These are phyloP conservation scores for Diphasiastrum complanatum DNA, from an alignment of 83 land plant species.

Conservation along the genomic window DNA sequence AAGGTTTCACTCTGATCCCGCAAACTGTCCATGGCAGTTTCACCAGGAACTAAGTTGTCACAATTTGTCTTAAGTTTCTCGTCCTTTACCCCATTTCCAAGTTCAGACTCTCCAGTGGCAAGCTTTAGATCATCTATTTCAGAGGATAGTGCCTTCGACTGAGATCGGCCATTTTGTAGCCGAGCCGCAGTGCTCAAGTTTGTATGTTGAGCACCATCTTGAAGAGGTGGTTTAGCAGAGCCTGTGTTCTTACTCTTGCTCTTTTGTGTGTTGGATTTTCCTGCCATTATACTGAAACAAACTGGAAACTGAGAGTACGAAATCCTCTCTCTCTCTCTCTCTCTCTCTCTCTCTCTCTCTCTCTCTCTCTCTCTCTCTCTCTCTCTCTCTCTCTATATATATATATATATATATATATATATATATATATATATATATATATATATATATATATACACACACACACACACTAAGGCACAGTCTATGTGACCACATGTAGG, in stretches of 20 bases:
- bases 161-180: conserved; percentile 4
- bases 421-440: conserved; percentile 4
- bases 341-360: too few species aligned
- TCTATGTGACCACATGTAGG: too few species aligned
- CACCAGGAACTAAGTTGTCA: too few species aligned
- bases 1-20: too few species aligned
- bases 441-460: too few species aligned
- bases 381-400: conserved; percentile 10
- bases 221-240: conserved; percentile 12
- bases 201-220: conserved; percentile 10
- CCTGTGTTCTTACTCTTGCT: conserved; percentile 37
- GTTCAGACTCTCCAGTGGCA: conserved; percentile 19
- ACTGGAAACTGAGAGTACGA: not conserved
- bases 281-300: conserved; percentile 40
- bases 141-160: too few species aligned
- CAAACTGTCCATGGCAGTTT: conserved; percentile 1
- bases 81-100: not conserved
- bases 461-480: too few species aligned
- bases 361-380: too few species aligned
- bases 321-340: not conserved
- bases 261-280: conserved; percentile 54
- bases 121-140: too few species aligned
- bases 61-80: not conserved
- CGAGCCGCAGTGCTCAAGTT: conserved; percentile 11
- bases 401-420: conserved; percentile 6